A percentile compares a stretch with the other conserved stretches of the same genome.
phyloP scores from a whole-genome alignment of 1,284 basidiomycete genomes.

The Ceratobasidium sp. region DNA sequence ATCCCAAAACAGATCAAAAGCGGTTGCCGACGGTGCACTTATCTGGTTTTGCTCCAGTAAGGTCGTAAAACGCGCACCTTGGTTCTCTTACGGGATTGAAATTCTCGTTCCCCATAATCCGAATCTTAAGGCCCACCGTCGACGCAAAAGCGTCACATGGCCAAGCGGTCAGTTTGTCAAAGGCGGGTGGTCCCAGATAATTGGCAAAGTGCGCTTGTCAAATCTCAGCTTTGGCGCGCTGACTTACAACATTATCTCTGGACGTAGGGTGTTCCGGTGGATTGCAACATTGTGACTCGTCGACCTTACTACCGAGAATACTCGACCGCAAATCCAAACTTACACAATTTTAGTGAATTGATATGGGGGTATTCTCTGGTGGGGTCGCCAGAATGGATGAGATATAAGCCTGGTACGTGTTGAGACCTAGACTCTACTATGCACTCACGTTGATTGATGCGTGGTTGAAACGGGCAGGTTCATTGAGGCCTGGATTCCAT shows the following conservation, averaged over 20 bases:
- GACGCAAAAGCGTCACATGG: background rate
- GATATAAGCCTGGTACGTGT: conserved; percentile 26
- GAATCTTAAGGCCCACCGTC: background rate
- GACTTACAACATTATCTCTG: background rate
- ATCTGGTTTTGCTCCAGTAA: conserved; percentile 8
- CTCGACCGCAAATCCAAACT: conserved; percentile 8
- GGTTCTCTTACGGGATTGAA: conserved; percentile 26
- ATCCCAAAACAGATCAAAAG: conserved; percentile 12
- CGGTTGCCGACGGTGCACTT: conserved; percentile 24
- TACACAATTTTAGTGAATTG: conserved; percentile 19
- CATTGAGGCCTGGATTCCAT: conserved; percentile 32
- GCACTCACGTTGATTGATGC: background rate
- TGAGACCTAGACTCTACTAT: background rate
- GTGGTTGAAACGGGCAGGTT: background rate
- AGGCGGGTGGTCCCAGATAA: conserved; percentile 25
- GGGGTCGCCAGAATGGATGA: conserved; percentile 29
- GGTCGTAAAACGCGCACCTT: conserved; percentile 15
- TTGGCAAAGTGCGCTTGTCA: conserved; percentile 10
- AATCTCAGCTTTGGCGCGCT: too few species aligned
- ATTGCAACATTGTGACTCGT: conserved; percentile 34
- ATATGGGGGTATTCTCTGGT: conserved; percentile 20
- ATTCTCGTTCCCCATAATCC: background rate
- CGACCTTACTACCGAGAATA: conserved; percentile 40
- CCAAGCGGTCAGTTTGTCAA: background rate
- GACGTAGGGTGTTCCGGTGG: conserved; percentile 17